A percentile compares a stretch with the other conserved stretches of the same genome.
Evolutionary conservation across 139 green algal genomes (phyloP).

Genomic region (Spirogloea muscicola): DNA sequence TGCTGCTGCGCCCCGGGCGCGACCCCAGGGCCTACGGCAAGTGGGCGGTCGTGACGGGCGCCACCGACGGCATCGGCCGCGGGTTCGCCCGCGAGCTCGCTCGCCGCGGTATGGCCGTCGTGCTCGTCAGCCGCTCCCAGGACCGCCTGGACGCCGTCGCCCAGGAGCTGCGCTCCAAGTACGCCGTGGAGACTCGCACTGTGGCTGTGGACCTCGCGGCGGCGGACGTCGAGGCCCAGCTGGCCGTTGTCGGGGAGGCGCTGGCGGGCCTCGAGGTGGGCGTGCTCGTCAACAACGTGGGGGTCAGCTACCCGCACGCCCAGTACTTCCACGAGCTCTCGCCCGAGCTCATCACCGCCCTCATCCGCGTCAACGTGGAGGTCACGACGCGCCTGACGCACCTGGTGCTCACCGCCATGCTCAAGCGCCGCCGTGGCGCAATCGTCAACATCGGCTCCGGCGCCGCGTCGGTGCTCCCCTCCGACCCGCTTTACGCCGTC

Average conservation of each 20-base stretch:
- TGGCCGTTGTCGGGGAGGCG: background rate
- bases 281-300: conserved; percentile 82
- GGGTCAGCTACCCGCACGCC: conserved; percentile 73
- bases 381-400: conserved; percentile 54
- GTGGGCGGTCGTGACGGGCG: conserved; percentile 75
- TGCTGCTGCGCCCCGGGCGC: conserved; percentile 43
- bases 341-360: conserved; percentile 45
- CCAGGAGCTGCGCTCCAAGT: conserved; percentile 48
- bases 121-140: conserved; percentile 70
- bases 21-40: conserved; percentile 58
- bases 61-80: conserved; percentile 79
- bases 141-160: conserved; percentile 59
- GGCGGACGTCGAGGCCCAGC: background rate
- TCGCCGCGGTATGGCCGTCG: conserved; percentile 63
- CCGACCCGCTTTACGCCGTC: conserved; percentile 64
- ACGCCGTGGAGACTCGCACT: conserved; percentile 53
- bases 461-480: conserved; percentile 61
- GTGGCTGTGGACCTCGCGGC: conserved; percentile 42
- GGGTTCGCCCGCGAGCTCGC: conserved; percentile 62
- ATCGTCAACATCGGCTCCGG: conserved; percentile 76
- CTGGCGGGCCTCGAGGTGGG: conserved; percentile 67
- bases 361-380: conserved; percentile 57
- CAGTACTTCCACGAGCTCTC: conserved; percentile 52
- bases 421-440: conserved; percentile 57
- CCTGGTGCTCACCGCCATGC: conserved; percentile 70